Evolutionary conservation across 2,329 filamentous ascomycete species (phyloP).

Genomic region (Aureobasidium sp.): DNA sequence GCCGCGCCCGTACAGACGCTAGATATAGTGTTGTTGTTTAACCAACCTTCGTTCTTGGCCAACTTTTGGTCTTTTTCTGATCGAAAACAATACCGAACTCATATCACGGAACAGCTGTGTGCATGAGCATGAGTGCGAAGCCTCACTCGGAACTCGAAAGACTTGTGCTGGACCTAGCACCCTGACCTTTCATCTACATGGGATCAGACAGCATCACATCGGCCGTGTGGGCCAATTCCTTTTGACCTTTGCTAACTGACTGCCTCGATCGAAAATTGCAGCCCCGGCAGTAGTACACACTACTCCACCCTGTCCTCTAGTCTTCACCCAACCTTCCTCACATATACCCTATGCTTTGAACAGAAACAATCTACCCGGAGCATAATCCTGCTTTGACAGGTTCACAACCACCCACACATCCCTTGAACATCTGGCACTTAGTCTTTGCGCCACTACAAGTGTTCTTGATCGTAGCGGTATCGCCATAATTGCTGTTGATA

Average conservation of each 20-base stretch:
- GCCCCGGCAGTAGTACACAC: too few relatives aligned
- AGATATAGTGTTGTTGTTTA: too few relatives aligned
- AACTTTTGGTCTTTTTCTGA: too few relatives aligned
- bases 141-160: rapidly evolving
- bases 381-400: slow-evolving; percentile 24
- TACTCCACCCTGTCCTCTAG: neutral
- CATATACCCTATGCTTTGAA: too few relatives aligned
- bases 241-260: neutral
- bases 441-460: slow-evolving; percentile 26
- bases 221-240: neutral
- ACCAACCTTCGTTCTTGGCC: too few relatives aligned
- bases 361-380: slow-evolving; percentile 17
- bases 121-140: too few relatives aligned
- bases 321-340: too few relatives aligned
- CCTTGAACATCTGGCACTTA: slow-evolving; percentile 26
- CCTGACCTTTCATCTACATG: neutral
- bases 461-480: slow-evolving; percentile 37
- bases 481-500: slow-evolving; percentile 26
- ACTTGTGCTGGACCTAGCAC: neutral
- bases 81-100: too few relatives aligned
- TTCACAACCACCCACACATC: slow-evolving; percentile 25
- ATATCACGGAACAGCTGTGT: too few relatives aligned
- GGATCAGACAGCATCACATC: neutral
- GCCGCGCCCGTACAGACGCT: neutral
- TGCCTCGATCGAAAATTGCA: neutral